Base-by-base conservation (phyloP, 73 alveolate species). In the Blepharisma japonicum region DNA sequence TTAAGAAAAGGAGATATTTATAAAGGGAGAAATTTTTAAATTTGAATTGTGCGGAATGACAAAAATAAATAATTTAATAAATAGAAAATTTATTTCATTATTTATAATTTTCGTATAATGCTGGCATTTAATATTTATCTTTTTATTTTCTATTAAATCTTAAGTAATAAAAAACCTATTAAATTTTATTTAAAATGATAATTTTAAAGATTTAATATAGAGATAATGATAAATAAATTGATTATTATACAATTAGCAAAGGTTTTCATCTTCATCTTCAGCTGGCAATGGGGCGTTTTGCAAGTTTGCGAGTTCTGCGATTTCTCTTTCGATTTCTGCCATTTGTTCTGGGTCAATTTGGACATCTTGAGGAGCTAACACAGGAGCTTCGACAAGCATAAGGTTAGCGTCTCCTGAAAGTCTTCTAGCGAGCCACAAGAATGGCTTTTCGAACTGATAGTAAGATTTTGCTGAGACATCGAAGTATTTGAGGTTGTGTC, bases 401-500 rank as follows among this genome's bases (percentile, higher is more conserved):
- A 94, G 90, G 76, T 82, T 78, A 66, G 97, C 96, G 81, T 95
- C 98, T 76, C 95, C 87, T 55, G 8, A 14, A 80, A 97, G 92
- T 89, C 97, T 93, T 83, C 99, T 93, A 77, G 98, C 95, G 71
- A 97, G 94, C 97, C 98, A 97, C 85, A 97, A 78, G 98, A 97
- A 97, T 77, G 99, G 99, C 93, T 97, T 97, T 94, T 97, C 99
- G 83, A 94, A 97, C 88, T 96, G 96, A 90, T 97, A 97, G 95
- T 97, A 96, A 89, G 96, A 79, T 89, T 95, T 94, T 86, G 99
- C 99, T 42, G 99, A 94, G 89, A 97, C 94, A 87, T 97, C 99
- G 84, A 94, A 97, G 95, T 96, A 97, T 91, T 97, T 95, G 85
- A 97, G 78, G 87, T 95, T 94, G 90, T 94, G 92, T 97, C 96